Evolutionary conservation across 2,329 filamentous ascomycete genomes (phyloP), one percentile per base, ranked within the genome.

Genomic region (Colletotrichum phormii): DNA sequence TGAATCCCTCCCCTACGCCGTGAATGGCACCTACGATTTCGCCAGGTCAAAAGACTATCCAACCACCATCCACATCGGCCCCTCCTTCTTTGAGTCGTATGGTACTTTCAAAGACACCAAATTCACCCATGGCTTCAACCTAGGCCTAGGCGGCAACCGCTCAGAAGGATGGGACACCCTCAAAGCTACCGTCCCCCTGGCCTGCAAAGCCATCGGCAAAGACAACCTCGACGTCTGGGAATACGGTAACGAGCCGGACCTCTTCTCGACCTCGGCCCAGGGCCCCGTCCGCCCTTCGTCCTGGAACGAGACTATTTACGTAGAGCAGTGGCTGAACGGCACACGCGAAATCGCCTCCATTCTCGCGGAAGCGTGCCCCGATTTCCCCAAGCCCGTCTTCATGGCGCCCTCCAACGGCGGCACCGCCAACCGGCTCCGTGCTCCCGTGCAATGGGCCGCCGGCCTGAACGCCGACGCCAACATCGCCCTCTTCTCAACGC

Each of bases 181-280:
- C 1, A 76, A 88, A 2, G 84, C 86, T 9, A 90, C 89, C 0
- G 88, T 89, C 0, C 75, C 88, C 0, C 79, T 90, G 53, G 89
- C 86, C 2, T 92, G 90, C 80, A 86, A 87, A 75, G 87, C 89
- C 4, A 80, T 92, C 0, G 81, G 83, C 2, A 80, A 80, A 12
- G 86, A 85, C 6, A 88, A 85, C 65, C 80, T 91, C 6, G 84
- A 89, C 31, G 82, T 83, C 74, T 92, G 89, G 89, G 89, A 91
- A 77, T 89, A 92, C 75, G 90, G 91, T 51, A 92, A 92, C 76
- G 90, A 92, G 78, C 89, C 89, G 0, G 90, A 92, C 78, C 80
- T 92, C 8, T 92, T 82, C 79, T 85, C 86, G 22, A 87, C 85
- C 1, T 87, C 86, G 24, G 79, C 85, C 3, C 87, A 89, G 74